Conservation (phyloP, 2,329 filamentous ascomycete genomes). For the Diaporthe batatas region DNA sequence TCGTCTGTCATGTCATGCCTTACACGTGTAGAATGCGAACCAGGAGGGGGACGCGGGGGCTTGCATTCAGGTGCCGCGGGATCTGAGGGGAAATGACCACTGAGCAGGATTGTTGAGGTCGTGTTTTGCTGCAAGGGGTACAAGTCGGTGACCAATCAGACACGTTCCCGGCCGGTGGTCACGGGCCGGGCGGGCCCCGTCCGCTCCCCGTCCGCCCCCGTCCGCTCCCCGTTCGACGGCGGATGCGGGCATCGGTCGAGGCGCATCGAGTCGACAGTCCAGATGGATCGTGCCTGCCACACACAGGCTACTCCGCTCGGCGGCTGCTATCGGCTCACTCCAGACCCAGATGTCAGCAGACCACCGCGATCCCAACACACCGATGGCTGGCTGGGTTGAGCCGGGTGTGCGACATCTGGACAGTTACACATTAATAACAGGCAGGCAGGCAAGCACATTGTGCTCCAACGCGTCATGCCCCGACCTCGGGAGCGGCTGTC, state of each 20-base stretch:
- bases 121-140: too few species aligned
- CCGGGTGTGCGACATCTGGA: background rate
- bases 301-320: background rate
- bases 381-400: background rate
- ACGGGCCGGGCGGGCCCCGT: slow-evolving; percentile 20
- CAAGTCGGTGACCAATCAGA: slow-evolving; percentile 26
- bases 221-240: background rate
- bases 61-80: background rate
- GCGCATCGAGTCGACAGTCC: background rate
- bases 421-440: background rate
- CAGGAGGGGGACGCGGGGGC: background rate
- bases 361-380: background rate
- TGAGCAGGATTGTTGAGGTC: too few species aligned
- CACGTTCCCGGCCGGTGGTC: slow-evolving; percentile 16
- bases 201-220: too few species aligned
- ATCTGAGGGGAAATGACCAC: background rate
- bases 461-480: background rate
- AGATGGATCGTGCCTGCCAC: background rate
- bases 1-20: slow-evolving; percentile 8
- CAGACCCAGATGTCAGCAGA: too few species aligned
- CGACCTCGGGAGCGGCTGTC: background rate
- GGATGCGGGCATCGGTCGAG: background rate
- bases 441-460: background rate
- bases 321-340: slow-evolving; percentile 14
- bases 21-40: too few species aligned